Percentiles rank a stretch among this genome's conserved stretches.
Evolutionary conservation across 2,329 filamentous ascomycete genomes (phyloP).

Genomic region (Trichoderma gracile): DNA sequence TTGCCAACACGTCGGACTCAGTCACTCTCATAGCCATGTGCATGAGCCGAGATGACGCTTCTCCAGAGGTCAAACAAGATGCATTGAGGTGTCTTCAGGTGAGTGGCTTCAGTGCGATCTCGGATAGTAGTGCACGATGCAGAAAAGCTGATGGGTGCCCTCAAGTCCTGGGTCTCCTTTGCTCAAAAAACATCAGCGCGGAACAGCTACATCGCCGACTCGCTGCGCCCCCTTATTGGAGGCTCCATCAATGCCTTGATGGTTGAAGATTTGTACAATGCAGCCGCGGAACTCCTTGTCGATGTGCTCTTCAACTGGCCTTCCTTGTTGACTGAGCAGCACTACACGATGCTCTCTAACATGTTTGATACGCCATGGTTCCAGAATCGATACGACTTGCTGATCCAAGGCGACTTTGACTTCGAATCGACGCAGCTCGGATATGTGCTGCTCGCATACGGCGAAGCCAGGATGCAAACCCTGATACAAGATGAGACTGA

Average conservation of each 20-base stretch:
- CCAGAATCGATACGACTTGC: constrained; percentile 53
- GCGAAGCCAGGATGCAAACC: constrained; percentile 62
- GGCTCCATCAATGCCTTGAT: constrained; percentile 62
- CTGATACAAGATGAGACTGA: constrained; percentile 56
- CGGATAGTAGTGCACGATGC: constrained; percentile 24
- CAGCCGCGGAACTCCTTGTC: constrained; percentile 63
- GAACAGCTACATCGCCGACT: constrained; percentile 57
- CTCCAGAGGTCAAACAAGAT: constrained; percentile 50
- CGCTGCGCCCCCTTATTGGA: constrained; percentile 61
- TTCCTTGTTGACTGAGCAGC: constrained; percentile 59
- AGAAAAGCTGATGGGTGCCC: not conserved
- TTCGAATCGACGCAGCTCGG: constrained; percentile 67
- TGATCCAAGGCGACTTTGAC: constrained; percentile 62
- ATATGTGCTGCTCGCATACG: constrained; percentile 67
- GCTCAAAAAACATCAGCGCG: constrained; percentile 64
- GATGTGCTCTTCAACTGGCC: constrained; percentile 67
- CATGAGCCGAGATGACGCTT: constrained; percentile 36
- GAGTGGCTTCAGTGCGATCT: constrained; percentile 32
- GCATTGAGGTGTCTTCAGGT: constrained; percentile 64
- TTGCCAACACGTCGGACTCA: constrained; percentile 45
- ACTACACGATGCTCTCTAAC: constrained; percentile 59
- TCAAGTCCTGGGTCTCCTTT: constrained; percentile 71
- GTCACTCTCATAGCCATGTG: constrained; percentile 44
- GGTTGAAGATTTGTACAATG: constrained; percentile 58
- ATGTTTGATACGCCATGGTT: constrained; percentile 64